Percentiles rank a stretch among this genome's conserved stretches.
Conservation (phyloP, 1,284 basidiomycete species). For the Moniliophthora roreri region DNA sequence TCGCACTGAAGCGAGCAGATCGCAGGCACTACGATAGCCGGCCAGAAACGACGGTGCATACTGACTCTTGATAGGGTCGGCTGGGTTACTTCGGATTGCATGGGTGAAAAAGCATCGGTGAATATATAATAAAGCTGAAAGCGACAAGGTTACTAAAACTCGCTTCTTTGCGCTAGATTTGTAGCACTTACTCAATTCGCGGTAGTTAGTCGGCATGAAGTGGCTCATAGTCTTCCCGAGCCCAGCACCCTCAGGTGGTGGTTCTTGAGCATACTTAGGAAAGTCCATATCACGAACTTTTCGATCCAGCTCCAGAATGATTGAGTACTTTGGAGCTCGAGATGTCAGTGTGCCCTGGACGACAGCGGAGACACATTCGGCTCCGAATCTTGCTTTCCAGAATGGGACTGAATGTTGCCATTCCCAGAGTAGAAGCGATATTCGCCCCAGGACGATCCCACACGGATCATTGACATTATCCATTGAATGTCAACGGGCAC, state of each 20-base stretch:
- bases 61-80: constrained; percentile 59
- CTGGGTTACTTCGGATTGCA: constrained; percentile 54
- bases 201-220: constrained; percentile 68
- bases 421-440: neutral
- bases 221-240: constrained; percentile 58
- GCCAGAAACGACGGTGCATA: constrained; percentile 68
- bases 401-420: constrained; percentile 50
- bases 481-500: neutral
- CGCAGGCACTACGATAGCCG: constrained; percentile 61
- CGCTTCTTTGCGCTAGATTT: constrained; percentile 8
- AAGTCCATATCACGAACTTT: constrained; percentile 63
- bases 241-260: constrained; percentile 38
- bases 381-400: constrained; percentile 74
- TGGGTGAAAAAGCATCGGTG: constrained; percentile 71
- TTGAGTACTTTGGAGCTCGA: constrained; percentile 62
- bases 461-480: neutral
- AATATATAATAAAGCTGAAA: constrained; percentile 58
- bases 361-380: constrained; percentile 63
- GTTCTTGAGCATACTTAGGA: constrained; percentile 49
- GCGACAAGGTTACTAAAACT: neutral
- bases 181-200: constrained; percentile 53
- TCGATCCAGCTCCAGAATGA: constrained; percentile 61
- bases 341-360: constrained; percentile 65
- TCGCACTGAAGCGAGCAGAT: constrained; percentile 48
- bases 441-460: no score